Evolutionary conservation across 345 rosid genomes (phyloP).

Genomic region (Trapa bicornis): DNA sequence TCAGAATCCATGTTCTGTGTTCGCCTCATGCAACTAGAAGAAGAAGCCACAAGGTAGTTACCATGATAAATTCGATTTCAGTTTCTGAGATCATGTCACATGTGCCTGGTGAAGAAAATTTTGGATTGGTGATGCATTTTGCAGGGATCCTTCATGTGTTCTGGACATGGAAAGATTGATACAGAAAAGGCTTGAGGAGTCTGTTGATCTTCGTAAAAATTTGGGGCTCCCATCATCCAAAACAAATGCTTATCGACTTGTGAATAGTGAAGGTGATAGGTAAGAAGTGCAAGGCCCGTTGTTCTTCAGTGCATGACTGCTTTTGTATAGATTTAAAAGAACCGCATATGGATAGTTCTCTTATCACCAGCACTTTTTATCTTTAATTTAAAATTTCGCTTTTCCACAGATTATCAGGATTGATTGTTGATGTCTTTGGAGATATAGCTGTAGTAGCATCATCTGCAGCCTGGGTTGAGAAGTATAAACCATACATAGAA

Average conservation of each 20-base stretch:
- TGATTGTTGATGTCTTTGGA: slow-evolving; percentile 79
- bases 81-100: background rate
- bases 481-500: slow-evolving; percentile 52
- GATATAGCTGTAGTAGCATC: slow-evolving; percentile 88
- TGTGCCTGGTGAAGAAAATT: slow-evolving; percentile 1
- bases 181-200: slow-evolving; percentile 53
- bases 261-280: slow-evolving; percentile 92
- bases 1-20: slow-evolving; percentile 82
- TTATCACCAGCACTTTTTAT: background rate
- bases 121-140: slow-evolving; percentile 8
- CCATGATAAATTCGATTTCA: background rate
- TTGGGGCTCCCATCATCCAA: slow-evolving; percentile 58
- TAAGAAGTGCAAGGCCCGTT: slow-evolving; percentile 6
- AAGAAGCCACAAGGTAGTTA: slow-evolving; percentile 51
- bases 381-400: slow-evolving; percentile 3
- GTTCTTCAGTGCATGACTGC: background rate
- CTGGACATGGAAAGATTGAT: slow-evolving; percentile 69
- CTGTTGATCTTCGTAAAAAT: slow-evolving; percentile 40
- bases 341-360: background rate
- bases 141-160: slow-evolving; percentile 70
- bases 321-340: background rate
- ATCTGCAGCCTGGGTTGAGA: slow-evolving; percentile 96
- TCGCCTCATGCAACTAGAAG: slow-evolving; percentile 88
- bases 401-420: slow-evolving; percentile 62
- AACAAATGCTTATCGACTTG: slow-evolving; percentile 76